A percentile compares a stretch with the other conserved stretches of the same genome.
phyloP scores from a whole-genome alignment of 495 filamentous ascomycete species.

The Neurospora sp. region DNA sequence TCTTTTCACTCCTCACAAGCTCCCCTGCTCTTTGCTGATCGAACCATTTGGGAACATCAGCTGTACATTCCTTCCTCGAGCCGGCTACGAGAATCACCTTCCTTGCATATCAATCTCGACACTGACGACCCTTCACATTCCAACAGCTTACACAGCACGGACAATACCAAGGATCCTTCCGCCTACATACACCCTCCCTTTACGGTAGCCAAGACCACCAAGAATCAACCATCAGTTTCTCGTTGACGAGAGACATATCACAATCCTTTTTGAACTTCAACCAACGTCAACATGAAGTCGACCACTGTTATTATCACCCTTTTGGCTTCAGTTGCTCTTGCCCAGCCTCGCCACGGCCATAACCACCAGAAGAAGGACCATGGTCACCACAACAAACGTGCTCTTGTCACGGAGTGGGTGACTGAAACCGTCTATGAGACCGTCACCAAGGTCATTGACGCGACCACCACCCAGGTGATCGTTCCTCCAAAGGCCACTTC shows the following conservation, averaged over 20 bases:
- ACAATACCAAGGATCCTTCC: background rate
- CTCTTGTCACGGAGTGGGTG: constrained; percentile 36
- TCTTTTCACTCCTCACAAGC: constrained; percentile 11
- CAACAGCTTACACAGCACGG: background rate
- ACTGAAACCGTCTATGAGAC: constrained; percentile 37
- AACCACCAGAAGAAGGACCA: constrained; percentile 21
- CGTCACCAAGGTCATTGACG: constrained; percentile 36
- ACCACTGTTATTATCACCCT: constrained; percentile 27
- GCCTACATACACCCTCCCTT: background rate
- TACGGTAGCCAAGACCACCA: background rate
- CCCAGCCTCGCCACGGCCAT: constrained; percentile 35
- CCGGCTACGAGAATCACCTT: constrained; percentile 26
- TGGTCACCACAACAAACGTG: constrained; percentile 27
- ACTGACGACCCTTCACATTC: background rate
- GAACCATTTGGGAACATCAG: constrained; percentile 10
- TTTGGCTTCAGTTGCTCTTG: constrained; percentile 33
- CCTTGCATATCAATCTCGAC: constrained; percentile 3
- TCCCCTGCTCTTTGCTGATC: constrained; percentile 11
- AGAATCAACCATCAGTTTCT: background rate
- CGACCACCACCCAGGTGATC: constrained; percentile 29
- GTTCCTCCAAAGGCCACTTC: constrained; percentile 11
- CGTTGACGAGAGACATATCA: background rate
- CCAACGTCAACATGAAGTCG: constrained; percentile 36
- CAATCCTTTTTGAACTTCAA: background rate
- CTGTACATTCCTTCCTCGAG: constrained; percentile 29